These are phyloP conservation scores for Phialophora chinensis DNA, from an alignment of 2,329 filamentous ascomycete species.

Conservation along the genomic window DNA sequence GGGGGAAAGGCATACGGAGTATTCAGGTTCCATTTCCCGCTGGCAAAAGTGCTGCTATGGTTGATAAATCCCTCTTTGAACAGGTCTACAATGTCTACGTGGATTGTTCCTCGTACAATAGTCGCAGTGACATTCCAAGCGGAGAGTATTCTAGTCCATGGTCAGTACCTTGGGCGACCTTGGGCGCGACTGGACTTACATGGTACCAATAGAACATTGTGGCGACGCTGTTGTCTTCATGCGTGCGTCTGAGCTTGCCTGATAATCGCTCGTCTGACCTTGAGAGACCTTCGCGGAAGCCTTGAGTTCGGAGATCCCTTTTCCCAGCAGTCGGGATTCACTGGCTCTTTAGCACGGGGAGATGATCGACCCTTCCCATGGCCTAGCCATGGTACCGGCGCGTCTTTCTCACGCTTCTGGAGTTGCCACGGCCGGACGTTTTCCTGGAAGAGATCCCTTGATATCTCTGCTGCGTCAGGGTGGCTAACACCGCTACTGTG, in stretches of 20 bases:
- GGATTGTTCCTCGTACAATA: not conserved
- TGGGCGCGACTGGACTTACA: not conserved
- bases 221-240: not conserved
- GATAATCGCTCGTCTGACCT: not conserved
- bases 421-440: not conserved
- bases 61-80: not conserved
- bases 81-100: not conserved
- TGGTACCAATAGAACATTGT: not conserved
- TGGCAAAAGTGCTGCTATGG: not conserved
- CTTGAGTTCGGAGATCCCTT: not conserved
- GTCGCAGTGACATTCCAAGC: not conserved
- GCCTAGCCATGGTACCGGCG: not conserved
- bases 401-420: not conserved
- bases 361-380: not conserved
- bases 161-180: not conserved
- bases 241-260: not conserved
- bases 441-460: no score
- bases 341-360: not conserved
- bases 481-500: not conserved
- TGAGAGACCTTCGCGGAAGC: not conserved
- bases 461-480: not conserved
- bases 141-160: not conserved
- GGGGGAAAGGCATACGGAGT: not conserved
- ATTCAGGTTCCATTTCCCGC: not conserved
- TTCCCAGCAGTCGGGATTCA: not conserved